Evolutionary conservation across 2,329 filamentous ascomycete genomes (phyloP).

Genomic region (Colletotrichum orchidophilum): DNA sequence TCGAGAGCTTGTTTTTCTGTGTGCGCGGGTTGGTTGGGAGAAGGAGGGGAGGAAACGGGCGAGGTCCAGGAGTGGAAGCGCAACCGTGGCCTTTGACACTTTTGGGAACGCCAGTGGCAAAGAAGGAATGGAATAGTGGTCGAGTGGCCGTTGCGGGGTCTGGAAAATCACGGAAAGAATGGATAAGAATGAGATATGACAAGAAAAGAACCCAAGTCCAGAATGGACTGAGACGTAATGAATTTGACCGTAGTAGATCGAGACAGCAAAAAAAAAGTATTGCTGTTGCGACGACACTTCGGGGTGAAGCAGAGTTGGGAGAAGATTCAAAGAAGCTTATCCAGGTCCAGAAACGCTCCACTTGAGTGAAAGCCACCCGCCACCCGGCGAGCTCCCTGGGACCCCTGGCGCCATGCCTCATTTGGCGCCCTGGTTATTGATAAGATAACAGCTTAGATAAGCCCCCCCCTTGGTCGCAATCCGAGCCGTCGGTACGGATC

Average conservation of each 20-base stretch:
- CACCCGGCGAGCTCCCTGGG: slow-evolving; percentile 21
- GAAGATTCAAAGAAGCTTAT: slow-evolving; percentile 30
- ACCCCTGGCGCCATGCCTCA: slow-evolving; percentile 34
- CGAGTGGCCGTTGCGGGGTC: slow-evolving; percentile 12
- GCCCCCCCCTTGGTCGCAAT: not conserved
- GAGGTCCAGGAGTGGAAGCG: slow-evolving; percentile 24
- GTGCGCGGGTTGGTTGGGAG: not conserved
- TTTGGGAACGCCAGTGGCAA: slow-evolving; percentile 27
- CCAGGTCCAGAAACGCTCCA: slow-evolving; percentile 17
- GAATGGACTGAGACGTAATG: slow-evolving; percentile 20
- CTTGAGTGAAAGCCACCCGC: slow-evolving; percentile 16
- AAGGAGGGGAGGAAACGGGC: not conserved
- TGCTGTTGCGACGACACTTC: slow-evolving; percentile 26
- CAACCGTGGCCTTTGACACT: slow-evolving; percentile 34
- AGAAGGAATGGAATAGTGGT: slow-evolving; percentile 23
- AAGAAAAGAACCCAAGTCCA: slow-evolving; percentile 13
- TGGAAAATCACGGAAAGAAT: slow-evolving; percentile 9
- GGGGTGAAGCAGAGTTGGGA: slow-evolving; percentile 10
- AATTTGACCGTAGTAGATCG: slow-evolving; percentile 6
- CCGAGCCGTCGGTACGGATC: not conserved
- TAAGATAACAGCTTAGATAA: slow-evolving; percentile 33
- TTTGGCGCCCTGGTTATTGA: slow-evolving; percentile 3
- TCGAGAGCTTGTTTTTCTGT: not conserved
- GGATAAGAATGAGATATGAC: not conserved
- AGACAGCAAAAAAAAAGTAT: slow-evolving; percentile 9